Percentiles rank a stretch among this genome's conserved stretches.
Evolutionary conservation across 805 yeast species (phyloP).

Genomic region (Cyberlindnera subsufficiens): DNA sequence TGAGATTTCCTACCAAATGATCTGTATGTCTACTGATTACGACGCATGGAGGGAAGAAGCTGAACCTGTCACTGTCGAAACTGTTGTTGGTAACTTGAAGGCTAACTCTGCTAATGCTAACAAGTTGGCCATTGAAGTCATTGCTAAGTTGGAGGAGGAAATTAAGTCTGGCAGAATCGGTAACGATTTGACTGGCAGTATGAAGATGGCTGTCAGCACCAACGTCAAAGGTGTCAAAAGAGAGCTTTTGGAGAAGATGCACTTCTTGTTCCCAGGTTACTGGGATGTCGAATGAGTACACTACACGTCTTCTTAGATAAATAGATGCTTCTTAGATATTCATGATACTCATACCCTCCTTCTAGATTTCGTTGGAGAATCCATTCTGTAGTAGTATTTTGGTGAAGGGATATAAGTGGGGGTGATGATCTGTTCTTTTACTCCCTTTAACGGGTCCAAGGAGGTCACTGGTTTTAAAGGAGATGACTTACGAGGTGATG

Average conservation of each 20-base stretch:
- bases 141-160: slow-evolving; percentile 60
- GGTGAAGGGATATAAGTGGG: slow-evolving; percentile 27
- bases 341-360: slow-evolving; percentile 14
- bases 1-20: slow-evolving; percentile 94
- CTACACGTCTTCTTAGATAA: not conserved
- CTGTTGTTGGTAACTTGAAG: slow-evolving; percentile 83
- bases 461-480: slow-evolving; percentile 2
- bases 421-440: slow-evolving; percentile 8
- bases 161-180: slow-evolving; percentile 60
- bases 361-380: slow-evolving; percentile 26
- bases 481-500: slow-evolving; percentile 2
- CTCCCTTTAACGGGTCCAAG: slow-evolving; percentile 2
- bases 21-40: slow-evolving; percentile 98
- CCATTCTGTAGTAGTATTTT: slow-evolving; percentile 26
- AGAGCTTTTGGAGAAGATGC: slow-evolving; percentile 73
- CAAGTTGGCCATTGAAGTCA: slow-evolving; percentile 61
- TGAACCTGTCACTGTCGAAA: slow-evolving; percentile 97
- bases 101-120: slow-evolving; percentile 88
- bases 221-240: slow-evolving; percentile 64
- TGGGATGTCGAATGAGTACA: slow-evolving; percentile 45
- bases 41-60: slow-evolving; percentile 97
- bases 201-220: slow-evolving; percentile 81
- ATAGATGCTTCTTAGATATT: not conserved
- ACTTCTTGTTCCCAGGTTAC: slow-evolving; percentile 85
- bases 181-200: slow-evolving; percentile 62